A percentile compares a stretch with the other conserved stretches of the same genome.
Evolutionary conservation across 495 filamentous ascomycete species (phyloP).

Genomic region (Talaromyces trachyspermus): DNA sequence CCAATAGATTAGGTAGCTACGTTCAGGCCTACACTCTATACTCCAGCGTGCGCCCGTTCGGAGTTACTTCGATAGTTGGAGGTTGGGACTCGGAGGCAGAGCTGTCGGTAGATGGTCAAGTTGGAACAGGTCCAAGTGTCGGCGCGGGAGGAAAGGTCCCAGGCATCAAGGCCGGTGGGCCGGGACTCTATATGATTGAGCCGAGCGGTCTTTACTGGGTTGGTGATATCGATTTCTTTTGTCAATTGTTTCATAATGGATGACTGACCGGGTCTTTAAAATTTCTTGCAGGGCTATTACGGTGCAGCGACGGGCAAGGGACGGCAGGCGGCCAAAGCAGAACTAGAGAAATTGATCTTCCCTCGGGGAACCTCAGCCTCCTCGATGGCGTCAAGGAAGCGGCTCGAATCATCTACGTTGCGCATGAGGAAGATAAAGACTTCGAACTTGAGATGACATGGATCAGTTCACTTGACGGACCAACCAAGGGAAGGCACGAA

Average conservation of each 20-base stretch:
- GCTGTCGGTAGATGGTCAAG: conserved; percentile 74
- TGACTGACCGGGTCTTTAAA: conserved; percentile 15
- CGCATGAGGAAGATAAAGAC: conserved; percentile 97
- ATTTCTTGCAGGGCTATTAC: conserved; percentile 68
- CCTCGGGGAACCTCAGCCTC: conserved; percentile 65
- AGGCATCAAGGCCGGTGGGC: conserved; percentile 73
- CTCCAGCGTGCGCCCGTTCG: conserved; percentile 90
- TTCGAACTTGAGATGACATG: conserved; percentile 99
- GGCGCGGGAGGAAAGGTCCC: conserved; percentile 75
- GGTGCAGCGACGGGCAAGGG: conserved; percentile 96
- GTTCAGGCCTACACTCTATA: conserved; percentile 97
- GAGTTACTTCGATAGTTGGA: conserved; percentile 87
- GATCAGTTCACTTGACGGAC: conserved; percentile 74
- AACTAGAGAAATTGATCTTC: conserved; percentile 96
- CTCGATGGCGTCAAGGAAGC: conserved; percentile 91
- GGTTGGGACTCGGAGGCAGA: conserved; percentile 87
- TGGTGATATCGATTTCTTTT: conserved; percentile 10
- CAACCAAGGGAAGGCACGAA: conserved; percentile 85
- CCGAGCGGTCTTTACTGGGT: conserved; percentile 94
- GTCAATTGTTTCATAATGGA: not conserved
- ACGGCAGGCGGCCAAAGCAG: conserved; percentile 89
- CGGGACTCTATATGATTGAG: conserved; percentile 96
- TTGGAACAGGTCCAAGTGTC: conserved; percentile 66
- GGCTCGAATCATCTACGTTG: conserved; percentile 89
- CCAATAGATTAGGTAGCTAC: conserved; percentile 86